A percentile compares a stretch with the other conserved stretches of the same genome.
Conservation (phyloP, 441 rosid genomes). For the Gossypium davidsonii region DNA sequence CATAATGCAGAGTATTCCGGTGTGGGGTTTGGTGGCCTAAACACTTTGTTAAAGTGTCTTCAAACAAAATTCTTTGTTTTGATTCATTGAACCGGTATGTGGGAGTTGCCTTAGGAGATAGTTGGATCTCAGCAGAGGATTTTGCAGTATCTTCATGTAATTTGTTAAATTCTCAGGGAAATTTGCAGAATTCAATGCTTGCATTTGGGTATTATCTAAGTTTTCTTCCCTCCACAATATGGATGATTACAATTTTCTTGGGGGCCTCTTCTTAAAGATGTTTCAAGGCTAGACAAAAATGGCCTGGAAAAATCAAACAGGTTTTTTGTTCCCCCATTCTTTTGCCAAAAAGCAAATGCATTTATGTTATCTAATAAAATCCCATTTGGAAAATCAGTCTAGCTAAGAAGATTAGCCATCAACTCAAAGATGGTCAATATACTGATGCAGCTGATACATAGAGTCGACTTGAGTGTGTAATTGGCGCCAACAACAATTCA, state of each 20-base stretch:
- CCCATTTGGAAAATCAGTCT: constrained; percentile 28
- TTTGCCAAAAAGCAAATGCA: not conserved
- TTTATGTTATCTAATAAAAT: not conserved
- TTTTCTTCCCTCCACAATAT: not conserved
- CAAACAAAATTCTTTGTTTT: too few relatives aligned
- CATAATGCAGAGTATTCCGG: too few relatives aligned
- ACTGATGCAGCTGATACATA: constrained; percentile 55
- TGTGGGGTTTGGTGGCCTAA: too few relatives aligned
- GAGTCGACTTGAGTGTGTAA: constrained; percentile 41
- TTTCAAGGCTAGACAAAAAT: constrained; percentile 57
- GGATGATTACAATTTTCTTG: constrained; percentile 53
- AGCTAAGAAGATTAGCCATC: constrained; percentile 54
- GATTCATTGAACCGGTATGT: too few relatives aligned
- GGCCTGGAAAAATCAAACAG: constrained; percentile 50
- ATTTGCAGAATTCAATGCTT: not conserved
- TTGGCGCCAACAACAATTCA: constrained; percentile 34
- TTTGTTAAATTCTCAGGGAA: not conserved
- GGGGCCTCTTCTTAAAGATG: constrained; percentile 75
- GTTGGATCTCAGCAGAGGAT: constrained; percentile 94
- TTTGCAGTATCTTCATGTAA: constrained; percentile 34
- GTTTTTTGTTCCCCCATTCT: constrained; percentile 19
- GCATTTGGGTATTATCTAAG: not conserved
- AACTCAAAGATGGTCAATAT: constrained; percentile 39
- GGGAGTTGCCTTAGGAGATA: constrained; percentile 43
- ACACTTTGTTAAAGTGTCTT: too few relatives aligned